Base-by-base conservation (phyloP, 2,329 filamentous ascomycete genomes). In the Fusarium sp. region DNA sequence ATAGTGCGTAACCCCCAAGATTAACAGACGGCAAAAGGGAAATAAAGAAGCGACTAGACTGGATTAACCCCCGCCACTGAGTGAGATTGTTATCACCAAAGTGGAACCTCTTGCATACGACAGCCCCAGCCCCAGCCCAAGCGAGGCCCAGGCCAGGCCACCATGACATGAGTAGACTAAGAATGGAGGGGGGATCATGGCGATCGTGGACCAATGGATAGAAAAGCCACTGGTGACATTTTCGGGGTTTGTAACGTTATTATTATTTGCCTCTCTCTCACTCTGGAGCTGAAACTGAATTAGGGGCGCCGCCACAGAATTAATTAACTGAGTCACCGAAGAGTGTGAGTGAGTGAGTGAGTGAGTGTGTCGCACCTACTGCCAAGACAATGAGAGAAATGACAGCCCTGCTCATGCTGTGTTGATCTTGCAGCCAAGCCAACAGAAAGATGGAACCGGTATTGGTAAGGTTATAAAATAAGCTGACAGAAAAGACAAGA, bases 11-110 rank as follows among this genome's bases (percentile, higher is more conserved):
- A 38, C 34, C 18, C 34, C 34, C 34, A 38, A 38, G 34, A 38
- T 38, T 38, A 38, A n/a, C 18, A 38, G 34, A 38, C 34, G 34
- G 34, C 34, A 38, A 44, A 34, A 24, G 16, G 32, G 22, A 29
- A 47, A 29, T 13, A 49, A 32, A 30, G 25, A 54, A 45, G 38
- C 15, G 25, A 52, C 34, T 51, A 32, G 30, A 32, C 30, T 15
- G 30, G 32, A 34, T 38, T 38, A n/a, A 32, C 30, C 49, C 53
- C 41, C 53, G 30, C 53, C 53, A 56, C 43, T 24, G 27, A 24
- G 30, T 38, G 53, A 56, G 53, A 56, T 47, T 56, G 49, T 52
- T 41, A 52, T 52, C 49, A 52, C 49, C 15, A 40, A 52, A 43
- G 49, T 52, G 49, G 49, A n/a, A 18, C 49, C 8, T 41, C 12